phyloP scores from a whole-genome alignment of 2,329 filamentous ascomycete species.

The Neofusicoccum umdonicola region DNA sequence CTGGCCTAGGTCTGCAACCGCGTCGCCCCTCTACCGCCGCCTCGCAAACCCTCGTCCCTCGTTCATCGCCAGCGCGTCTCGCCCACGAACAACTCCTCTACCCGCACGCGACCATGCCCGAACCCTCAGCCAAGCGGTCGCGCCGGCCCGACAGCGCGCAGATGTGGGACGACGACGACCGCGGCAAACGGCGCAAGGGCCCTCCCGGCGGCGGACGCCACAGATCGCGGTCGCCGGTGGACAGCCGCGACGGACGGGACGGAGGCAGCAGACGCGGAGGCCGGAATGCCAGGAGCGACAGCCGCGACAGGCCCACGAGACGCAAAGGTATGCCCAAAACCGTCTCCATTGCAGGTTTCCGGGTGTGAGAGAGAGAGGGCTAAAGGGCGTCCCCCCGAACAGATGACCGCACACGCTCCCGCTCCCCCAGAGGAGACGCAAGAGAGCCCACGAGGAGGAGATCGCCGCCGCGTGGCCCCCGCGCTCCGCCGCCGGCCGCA shows the following conservation, averaged over 20 bases:
- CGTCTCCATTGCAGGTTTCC: too few species aligned
- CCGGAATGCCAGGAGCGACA: conserved; percentile 23
- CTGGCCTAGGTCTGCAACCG: too few species aligned
- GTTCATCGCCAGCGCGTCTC: neutral
- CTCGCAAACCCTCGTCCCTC: neutral
- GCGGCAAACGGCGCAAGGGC: neutral
- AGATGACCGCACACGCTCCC: neutral
- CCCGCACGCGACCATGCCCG: conserved; percentile 15
- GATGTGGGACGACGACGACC: conserved; percentile 20
- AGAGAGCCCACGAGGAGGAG: neutral
- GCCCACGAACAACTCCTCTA: neutral
- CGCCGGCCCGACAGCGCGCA: conserved; percentile 19
- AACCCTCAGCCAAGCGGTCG: conserved; percentile 18
- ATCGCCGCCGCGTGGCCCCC: conserved; percentile 10
- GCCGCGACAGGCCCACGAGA: conserved; percentile 6
- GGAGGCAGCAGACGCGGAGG: conserved; percentile 20
- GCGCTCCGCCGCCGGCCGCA: neutral
- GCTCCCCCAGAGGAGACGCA: neutral
- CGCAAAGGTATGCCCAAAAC: neutral
- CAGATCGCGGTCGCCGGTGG: conserved; percentile 26
- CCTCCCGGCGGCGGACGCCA: conserved; percentile 22
- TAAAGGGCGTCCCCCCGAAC: neutral
- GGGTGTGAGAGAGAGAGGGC: neutral
- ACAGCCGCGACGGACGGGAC: conserved; percentile 20
- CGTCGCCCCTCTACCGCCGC: neutral